Evolutionary conservation across 2,329 filamentous ascomycete genomes (phyloP), one percentile per base, ranked within the genome.

Genomic region (Domatiomyces globalis): DNA sequence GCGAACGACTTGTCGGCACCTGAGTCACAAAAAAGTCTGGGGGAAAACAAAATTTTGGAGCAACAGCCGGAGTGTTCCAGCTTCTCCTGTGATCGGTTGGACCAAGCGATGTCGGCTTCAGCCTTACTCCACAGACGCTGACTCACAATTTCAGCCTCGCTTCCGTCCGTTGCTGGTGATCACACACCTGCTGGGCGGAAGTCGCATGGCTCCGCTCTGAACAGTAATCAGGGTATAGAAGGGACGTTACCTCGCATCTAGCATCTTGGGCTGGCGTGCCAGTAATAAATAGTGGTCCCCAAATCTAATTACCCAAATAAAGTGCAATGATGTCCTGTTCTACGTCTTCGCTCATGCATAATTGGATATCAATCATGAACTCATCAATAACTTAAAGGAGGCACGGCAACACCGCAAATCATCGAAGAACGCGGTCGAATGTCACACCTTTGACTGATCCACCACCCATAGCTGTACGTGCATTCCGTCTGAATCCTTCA

Each of bases 401-500:
- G 22, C 33, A 39, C 4, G 33, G 12, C 33, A 10, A 39, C 10
- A 15, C 33, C 10, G 33, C 33, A 15, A 5, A 1, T 39, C 33
- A 39, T 39, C 33, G 9, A 15, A 39, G 33, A 39, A 95, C 89
- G 49, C 82, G 75, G 57, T 96, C 88, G 63, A 88, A 98, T 5
- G 70, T 67, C 60, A 81, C 74, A 2, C 81, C 83, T 67, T 80
- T 82, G 43, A 96, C 81, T 0, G 71, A 71, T 5, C 88, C 87
- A 49, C 92, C 92, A 2, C 73, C 75, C 86, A 98, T 95, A 5
- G 87, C 78, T 19, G 76, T 77, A 62, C 85, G 79, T 42, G 96
- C 92, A 64, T 96, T 95, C 55, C 87, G 77, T 75, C 89, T 92
- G 71, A 98, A 98, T 27, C 76, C 79, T 50, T 96, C 92, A 39